These are phyloP conservation scores for Thinopyrum elongatum DNA, from an alignment of 176 grass and related monocot species.

Conservation along the genomic window DNA sequence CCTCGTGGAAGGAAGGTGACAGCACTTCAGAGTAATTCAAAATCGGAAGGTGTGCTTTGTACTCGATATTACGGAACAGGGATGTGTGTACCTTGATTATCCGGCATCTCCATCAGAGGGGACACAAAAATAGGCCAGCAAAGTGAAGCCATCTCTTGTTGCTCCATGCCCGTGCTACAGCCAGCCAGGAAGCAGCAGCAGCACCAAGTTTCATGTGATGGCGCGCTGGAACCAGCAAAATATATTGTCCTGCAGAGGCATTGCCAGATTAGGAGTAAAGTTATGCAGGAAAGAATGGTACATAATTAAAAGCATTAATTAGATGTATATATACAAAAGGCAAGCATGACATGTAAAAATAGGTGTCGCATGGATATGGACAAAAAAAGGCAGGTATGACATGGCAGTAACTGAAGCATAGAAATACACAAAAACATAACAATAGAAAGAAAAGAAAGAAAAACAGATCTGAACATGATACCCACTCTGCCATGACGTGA, in stretches of 20 bases:
- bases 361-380: neutral
- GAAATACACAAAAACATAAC: neutral
- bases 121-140: neutral
- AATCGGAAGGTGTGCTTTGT: too few species aligned
- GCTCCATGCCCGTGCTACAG: neutral
- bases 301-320: neutral
- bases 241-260: neutral
- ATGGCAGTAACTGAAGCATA: neutral
- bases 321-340: neutral
- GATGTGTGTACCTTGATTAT: conserved; percentile 13
- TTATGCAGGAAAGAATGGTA: neutral
- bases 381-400: neutral
- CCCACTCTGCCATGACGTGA: too few species aligned
- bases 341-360: neutral
- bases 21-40: neutral
- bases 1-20: too few species aligned
- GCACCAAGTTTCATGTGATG: neutral
- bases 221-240: neutral
- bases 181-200: neutral
- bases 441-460: too few species aligned
- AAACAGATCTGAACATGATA: too few species aligned
- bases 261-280: neutral
- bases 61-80: neutral
- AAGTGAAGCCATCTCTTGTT: neutral
- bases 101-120: neutral